phyloP scores from a whole-genome alignment of 352 stramenopile genomes.

The Pythium periplocum region DNA sequence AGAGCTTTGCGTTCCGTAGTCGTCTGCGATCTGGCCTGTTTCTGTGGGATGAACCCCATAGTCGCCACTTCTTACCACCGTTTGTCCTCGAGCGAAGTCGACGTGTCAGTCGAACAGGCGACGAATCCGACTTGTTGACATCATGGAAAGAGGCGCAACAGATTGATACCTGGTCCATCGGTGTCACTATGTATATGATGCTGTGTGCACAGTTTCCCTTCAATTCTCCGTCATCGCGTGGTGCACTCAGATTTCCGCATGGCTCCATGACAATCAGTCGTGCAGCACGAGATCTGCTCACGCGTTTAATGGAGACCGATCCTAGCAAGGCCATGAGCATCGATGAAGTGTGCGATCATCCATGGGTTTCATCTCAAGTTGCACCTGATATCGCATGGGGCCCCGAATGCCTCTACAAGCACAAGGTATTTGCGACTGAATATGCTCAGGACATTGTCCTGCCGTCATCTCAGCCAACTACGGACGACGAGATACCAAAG shows the following conservation, averaged over 20 bases:
- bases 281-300: constrained; percentile 58
- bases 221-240: no score
- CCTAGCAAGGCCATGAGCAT: constrained; percentile 40
- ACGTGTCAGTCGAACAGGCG: no score
- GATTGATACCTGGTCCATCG: constrained; percentile 67
- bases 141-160: constrained; percentile 55
- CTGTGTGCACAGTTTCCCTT: constrained; percentile 48
- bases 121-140: no score
- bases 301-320: constrained; percentile 53
- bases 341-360: constrained; percentile 52
- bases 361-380: constrained; percentile 56
- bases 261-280: constrained; percentile 46
- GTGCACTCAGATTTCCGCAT: constrained; percentile 13
- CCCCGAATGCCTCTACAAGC: constrained; percentile 28
- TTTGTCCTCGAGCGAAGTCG: constrained; percentile 29
- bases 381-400: constrained; percentile 44
- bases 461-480: no score
- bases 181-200: constrained; percentile 68
- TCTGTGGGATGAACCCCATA: constrained; percentile 54
- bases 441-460: constrained; percentile 19
- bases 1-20: constrained; percentile 22
- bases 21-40: constrained; percentile 20
- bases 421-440: constrained; percentile 30
- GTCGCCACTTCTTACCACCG: constrained; percentile 60
- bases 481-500: constrained; percentile 2